Base-by-base conservation (phyloP, 139 green algal genomes). In the Ostreobium quekettii region DNA sequence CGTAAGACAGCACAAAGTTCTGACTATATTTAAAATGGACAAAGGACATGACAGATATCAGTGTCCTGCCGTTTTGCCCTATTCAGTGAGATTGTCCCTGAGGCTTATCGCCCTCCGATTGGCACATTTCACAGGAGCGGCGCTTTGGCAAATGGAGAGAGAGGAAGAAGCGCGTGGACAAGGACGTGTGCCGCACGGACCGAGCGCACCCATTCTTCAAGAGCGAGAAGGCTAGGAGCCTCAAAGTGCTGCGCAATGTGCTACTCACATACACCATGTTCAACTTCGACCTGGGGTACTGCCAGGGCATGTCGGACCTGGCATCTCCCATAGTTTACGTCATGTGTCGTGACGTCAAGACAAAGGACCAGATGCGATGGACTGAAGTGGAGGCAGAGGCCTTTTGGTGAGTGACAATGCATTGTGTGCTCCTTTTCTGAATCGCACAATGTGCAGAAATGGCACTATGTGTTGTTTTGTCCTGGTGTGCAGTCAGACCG, bases 201-300 rank as follows among this genome's bases (percentile, higher is more conserved):
- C 64, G 80, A 28, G 61, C 29, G n/a, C 76, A 87, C 8, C 75
- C 81, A 3, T 85, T 86, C 69, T 92, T 84, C 46, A 70, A 74
- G 2, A 56, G 42, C 2, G 79, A 91, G 36, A 36, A 74, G n/a
- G 57, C 75, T 57, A 39, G 70, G 39, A 67, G 75, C 33, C 48
- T 80, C 48, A 60, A 61, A 6, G 70, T 64, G 2, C 69, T 85
- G 60, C 71, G 76, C 3, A 64, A 75, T 57, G 64, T 87, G 30
- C 73, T 85, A 67, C 80, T 93, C 22, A 83, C 78, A 2, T 93
- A 97, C 71, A 48, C 76, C 28, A 77, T 90, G 70, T 96, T 85
- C 82, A 95, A 96, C 75, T 86, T 85, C 37, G 87, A 97, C 73
- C 76, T 96, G 39, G 84, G 89, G 8, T 97, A 96, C 70, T 90